phyloP scores from a whole-genome alignment of 306 rosid genomes.

The Quercus bicolor region DNA sequence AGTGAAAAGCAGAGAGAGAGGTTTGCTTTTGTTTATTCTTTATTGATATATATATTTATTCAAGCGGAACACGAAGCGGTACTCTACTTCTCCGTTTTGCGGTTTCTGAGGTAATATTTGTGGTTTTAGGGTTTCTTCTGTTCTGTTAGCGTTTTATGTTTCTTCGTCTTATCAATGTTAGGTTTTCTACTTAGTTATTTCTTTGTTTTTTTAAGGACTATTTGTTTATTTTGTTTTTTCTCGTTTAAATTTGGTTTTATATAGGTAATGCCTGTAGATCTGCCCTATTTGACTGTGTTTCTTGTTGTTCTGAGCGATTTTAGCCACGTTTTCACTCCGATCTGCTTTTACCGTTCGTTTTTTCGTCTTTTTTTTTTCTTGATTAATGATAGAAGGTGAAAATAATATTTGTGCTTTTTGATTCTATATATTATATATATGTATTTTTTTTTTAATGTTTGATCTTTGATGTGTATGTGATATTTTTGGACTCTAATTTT shows the following conservation, averaged over 20 bases:
- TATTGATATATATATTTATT: no score
- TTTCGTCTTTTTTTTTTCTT: not conserved
- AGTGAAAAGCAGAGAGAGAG: not conserved
- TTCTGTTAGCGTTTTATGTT: not conserved
- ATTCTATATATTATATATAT: not conserved
- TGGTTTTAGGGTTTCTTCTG: conserved; percentile 15
- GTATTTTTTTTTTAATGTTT: not conserved
- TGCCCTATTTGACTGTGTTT: not conserved
- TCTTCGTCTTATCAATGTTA: not conserved
- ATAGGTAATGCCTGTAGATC: conserved; percentile 13
- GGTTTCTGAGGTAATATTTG: conserved; percentile 16
- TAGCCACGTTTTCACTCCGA: not conserved
- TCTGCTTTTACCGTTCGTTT: not conserved
- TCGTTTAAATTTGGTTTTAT: not conserved
- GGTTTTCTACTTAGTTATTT: no score
- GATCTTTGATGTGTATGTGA: not conserved
- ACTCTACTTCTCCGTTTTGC: not conserved
- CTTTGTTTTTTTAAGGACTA: not conserved
- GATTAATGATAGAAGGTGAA: not conserved
- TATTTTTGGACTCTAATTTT: not conserved
- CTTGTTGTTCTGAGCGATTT: not conserved
- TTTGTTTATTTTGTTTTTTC: not conserved
- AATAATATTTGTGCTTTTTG: not conserved
- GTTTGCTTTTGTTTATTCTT: not conserved
- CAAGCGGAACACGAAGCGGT: not conserved